Percentiles rank a stretch among this genome's conserved stretches.
These are phyloP conservation scores for Camellia oleifera DNA, from an alignment of 179 eudicot genomes.

Conservation along the genomic window DNA sequence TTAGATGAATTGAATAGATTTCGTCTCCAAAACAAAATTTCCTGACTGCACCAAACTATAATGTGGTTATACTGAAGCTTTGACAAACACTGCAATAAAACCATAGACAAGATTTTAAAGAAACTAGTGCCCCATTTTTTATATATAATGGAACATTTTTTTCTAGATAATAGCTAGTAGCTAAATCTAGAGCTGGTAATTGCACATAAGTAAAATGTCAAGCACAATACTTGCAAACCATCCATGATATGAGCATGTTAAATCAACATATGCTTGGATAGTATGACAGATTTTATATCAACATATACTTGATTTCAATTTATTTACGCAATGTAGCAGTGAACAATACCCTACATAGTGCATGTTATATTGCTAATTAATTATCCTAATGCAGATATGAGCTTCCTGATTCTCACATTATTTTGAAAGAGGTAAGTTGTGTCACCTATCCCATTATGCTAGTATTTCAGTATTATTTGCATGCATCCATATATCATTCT, in stretches of 20 bases:
- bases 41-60: not conserved
- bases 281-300: not conserved
- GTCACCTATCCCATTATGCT: not conserved
- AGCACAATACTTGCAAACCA: not conserved
- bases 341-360: not conserved
- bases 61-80: not conserved
- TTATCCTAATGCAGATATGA: slow-evolving; percentile 53
- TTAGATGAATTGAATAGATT: not conserved
- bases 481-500: not conserved
- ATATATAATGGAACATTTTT: not conserved
- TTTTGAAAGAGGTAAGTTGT: slow-evolving; percentile 44
- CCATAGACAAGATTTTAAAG: not conserved
- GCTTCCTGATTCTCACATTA: slow-evolving; percentile 72
- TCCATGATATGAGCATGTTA: not conserved
- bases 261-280: not conserved
- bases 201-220: not conserved
- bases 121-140: not conserved
- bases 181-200: slow-evolving; percentile 4
- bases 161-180: not conserved
- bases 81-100: not conserved
- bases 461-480: too few relatives aligned
- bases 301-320: not conserved
- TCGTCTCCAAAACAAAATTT: not conserved
- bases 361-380: not conserved
- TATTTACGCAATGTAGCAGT: not conserved